Base-by-base conservation (phyloP, 495 filamentous ascomycete species). In the Penicillium steckii region DNA sequence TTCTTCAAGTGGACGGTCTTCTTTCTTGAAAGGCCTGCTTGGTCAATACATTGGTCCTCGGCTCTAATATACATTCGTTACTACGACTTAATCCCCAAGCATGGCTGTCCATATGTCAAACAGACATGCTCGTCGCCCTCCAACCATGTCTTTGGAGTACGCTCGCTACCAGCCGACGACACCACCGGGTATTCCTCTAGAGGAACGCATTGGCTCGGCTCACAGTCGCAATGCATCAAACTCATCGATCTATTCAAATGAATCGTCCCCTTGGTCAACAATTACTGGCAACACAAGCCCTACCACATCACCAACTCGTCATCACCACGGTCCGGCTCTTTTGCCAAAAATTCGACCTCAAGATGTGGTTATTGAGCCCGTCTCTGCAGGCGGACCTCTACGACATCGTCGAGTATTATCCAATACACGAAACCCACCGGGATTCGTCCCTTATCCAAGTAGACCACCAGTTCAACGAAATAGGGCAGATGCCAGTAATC, bases 321-420 rank as follows among this genome's bases (percentile, higher is more conserved):
- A 76, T 46, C 85, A 91, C 29, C 83, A 88, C 75, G 91, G 90
- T 10, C 90, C 90, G 27, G 74, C 88, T 23, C 79, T 97, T 46
- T 78, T 97, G 23, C 92, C 92, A 51, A 92, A 89, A 77, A 90
- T 95, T 70, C 81, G 91, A 42, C 81, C 82, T 52, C 90, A 95
- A 67, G 91, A 95, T 72, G 86, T 92, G 72, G 76, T 84, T 46
- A 80, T 91, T 52, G 80, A 86, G 53, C 78, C 80, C 12, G 62
- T 70, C 18, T 71, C 73, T 42, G 49, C 61, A 22, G 56, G 57
- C 18, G 73, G 70, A 15, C 73, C 73, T 25, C 71, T 69, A 23
- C 71, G 76, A 33, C 80, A 83, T 57, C 74, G 75, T 44, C 73
- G 79, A 50, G 80, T 83, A 23, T 65, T 80, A 23, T 87, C 85